Percentiles rank a stretch among this genome's conserved stretches.
Evolutionary conservation across 257 asterid genomes (phyloP).

Genomic region (Nicotiana obtusifolia): DNA sequence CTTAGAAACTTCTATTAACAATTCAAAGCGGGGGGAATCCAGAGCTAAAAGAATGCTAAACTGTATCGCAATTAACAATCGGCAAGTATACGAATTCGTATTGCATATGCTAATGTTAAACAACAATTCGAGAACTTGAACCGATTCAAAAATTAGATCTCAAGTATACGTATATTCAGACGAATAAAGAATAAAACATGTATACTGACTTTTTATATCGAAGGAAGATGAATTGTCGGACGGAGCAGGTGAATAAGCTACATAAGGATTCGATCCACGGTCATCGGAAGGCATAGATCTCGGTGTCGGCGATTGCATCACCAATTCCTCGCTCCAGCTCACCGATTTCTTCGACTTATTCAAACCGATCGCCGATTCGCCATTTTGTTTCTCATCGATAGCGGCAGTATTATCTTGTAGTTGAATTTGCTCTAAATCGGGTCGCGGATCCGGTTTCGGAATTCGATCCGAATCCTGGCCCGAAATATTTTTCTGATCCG

Average conservation of each 20-base stretch:
- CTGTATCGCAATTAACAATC: background rate
- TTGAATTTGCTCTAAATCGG: background rate
- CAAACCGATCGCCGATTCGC: background rate
- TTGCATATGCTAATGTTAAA: background rate
- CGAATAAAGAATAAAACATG: too few species aligned
- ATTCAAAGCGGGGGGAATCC: background rate
- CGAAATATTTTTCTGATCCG: background rate
- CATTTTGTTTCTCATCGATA: background rate
- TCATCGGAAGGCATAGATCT: slow-evolving; percentile 20
- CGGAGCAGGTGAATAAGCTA: slow-evolving; percentile 50
- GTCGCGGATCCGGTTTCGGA: background rate
- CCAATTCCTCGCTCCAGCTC: slow-evolving; percentile 11
- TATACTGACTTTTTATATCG: slow-evolving; percentile 59
- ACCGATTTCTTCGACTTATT: slow-evolving; percentile 2
- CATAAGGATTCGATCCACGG: slow-evolving; percentile 63
- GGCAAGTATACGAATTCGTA: background rate
- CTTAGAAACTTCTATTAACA: background rate
- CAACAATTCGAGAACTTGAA: background rate
- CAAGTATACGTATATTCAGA: too few species aligned
- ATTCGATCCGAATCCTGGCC: background rate
- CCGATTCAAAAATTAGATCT: too few species aligned
- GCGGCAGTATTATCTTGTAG: background rate
- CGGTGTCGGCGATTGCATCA: slow-evolving; percentile 35
- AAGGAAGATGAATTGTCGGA: slow-evolving; percentile 43
- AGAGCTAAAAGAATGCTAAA: background rate